Conservation (phyloP, 148 eudicot genomes). For the Silene uniflora region DNA sequence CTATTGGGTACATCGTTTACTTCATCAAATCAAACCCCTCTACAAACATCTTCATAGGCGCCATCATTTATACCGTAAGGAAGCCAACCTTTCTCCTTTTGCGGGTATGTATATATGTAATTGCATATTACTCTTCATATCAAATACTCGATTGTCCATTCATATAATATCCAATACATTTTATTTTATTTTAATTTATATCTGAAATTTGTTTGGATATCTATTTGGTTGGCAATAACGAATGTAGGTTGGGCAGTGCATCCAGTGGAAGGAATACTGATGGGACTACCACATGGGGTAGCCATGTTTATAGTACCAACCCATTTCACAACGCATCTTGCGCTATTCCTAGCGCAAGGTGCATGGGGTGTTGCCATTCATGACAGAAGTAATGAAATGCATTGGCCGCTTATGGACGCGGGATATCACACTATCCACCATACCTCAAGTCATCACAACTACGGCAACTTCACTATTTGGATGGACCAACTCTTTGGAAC, state of each 20-base stretch:
- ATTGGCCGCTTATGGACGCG: slow-evolving; percentile 28
- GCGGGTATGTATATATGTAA: slow-evolving; percentile 6
- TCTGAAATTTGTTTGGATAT: too few relatives aligned
- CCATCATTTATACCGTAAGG: slow-evolving; percentile 22
- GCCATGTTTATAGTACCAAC: slow-evolving; percentile 17
- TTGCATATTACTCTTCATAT: too few relatives aligned
- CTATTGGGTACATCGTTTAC: slow-evolving; percentile 10
- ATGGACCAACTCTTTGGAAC: slow-evolving; percentile 30
- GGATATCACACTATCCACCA: slow-evolving; percentile 31
- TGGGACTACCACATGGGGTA: slow-evolving; percentile 22
- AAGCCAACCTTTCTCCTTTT: slow-evolving; percentile 24
- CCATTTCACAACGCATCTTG: slow-evolving; percentile 19
- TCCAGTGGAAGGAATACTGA: slow-evolving; percentile 24
- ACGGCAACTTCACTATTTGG: slow-evolving; percentile 21
- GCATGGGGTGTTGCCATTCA: slow-evolving; percentile 21
- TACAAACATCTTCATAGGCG: slow-evolving; percentile 20
- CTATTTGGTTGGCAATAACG: not conserved
- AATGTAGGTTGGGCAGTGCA: slow-evolving; percentile 27
- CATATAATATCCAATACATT: too few relatives aligned
- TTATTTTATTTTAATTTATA: too few relatives aligned
- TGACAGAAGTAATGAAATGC: slow-evolving; percentile 12
- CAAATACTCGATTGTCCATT: too few relatives aligned
- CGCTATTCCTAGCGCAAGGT: slow-evolving; percentile 16
- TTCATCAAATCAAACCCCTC: slow-evolving; percentile 12
- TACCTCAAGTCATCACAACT: slow-evolving; percentile 18